Conservation (phyloP, 202 grass and related monocot species). For the Eragrostis tef region DNA sequence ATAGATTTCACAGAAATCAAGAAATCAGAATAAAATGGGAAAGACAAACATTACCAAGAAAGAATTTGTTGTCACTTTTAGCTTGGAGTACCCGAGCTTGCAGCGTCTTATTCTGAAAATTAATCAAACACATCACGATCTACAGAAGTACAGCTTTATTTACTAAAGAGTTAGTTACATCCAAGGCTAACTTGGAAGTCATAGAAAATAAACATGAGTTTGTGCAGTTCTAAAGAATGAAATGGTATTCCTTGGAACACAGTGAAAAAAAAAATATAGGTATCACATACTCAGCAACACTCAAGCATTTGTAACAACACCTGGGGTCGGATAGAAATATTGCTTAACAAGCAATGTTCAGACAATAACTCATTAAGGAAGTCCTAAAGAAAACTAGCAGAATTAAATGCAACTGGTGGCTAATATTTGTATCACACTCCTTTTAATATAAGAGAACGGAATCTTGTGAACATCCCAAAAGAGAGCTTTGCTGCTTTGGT, state of each 20-base stretch:
- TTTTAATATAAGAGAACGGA: background rate
- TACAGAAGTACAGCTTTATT: slow-evolving; percentile 1
- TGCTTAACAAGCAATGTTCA: background rate
- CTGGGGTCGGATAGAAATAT: background rate
- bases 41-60: slow-evolving; percentile 64
- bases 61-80: slow-evolving; percentile 56
- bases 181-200: background rate
- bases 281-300: background rate
- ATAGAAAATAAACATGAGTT: background rate
- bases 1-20: slow-evolving; percentile 17
- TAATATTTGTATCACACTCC: background rate
- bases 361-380: background rate
- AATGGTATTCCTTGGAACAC: background rate
- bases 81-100: slow-evolving; percentile 73
- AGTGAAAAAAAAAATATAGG: background rate
- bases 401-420: background rate
- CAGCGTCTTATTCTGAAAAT: slow-evolving; percentile 84
- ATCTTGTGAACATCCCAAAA: background rate
- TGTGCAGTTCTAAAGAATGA: background rate
- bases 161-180: slow-evolving; percentile 26
- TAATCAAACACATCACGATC: slow-evolving; percentile 29
- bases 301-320: background rate
- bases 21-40: slow-evolving; percentile 40
- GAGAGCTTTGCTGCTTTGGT: background rate
- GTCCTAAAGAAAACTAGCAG: background rate